phyloP scores from a whole-genome alignment of 1,284 basidiomycete species.

The Sporisorium iseilematis-ciliati region DNA sequence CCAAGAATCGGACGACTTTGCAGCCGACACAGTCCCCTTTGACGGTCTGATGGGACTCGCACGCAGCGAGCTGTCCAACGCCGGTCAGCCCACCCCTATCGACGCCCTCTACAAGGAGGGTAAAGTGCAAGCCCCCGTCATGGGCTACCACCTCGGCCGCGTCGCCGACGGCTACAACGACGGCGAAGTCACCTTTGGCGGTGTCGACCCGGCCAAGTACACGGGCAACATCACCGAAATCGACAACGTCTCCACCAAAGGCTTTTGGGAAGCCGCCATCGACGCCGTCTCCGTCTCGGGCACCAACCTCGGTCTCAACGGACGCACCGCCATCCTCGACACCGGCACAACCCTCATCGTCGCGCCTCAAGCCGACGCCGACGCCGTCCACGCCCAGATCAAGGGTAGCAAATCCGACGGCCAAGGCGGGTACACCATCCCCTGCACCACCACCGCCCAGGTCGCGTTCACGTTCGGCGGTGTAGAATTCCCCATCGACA shows the following conservation, averaged over 20 bases:
- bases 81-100: slow-evolving; percentile 78
- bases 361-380: slow-evolving; percentile 72
- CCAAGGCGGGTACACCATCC: slow-evolving; percentile 77
- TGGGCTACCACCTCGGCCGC: slow-evolving; percentile 84
- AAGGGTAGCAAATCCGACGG: slow-evolving; percentile 74
- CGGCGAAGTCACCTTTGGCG: slow-evolving; percentile 83
- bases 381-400: slow-evolving; percentile 75
- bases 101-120: slow-evolving; percentile 78
- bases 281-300: slow-evolving; percentile 76
- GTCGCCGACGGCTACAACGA: slow-evolving; percentile 77
- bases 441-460: slow-evolving; percentile 78
- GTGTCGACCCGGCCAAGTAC: slow-evolving; percentile 77
- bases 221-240: slow-evolving; percentile 62
- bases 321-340: slow-evolving; percentile 64
- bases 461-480: slow-evolving; percentile 80
- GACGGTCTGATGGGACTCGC: slow-evolving; percentile 85
- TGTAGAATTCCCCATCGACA: slow-evolving; percentile 73
- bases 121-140: slow-evolving; percentile 78
- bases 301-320: slow-evolving; percentile 73
- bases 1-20: slow-evolving; percentile 77
- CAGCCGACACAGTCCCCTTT: slow-evolving; percentile 72
- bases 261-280: slow-evolving; percentile 84
- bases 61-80: slow-evolving; percentile 73
- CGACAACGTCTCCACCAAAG: slow-evolving; percentile 67
- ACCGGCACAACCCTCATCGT: slow-evolving; percentile 71